Evolutionary conservation across 352 stramenopile genomes (phyloP).

Genomic region (Globisporangium spiculum): DNA sequence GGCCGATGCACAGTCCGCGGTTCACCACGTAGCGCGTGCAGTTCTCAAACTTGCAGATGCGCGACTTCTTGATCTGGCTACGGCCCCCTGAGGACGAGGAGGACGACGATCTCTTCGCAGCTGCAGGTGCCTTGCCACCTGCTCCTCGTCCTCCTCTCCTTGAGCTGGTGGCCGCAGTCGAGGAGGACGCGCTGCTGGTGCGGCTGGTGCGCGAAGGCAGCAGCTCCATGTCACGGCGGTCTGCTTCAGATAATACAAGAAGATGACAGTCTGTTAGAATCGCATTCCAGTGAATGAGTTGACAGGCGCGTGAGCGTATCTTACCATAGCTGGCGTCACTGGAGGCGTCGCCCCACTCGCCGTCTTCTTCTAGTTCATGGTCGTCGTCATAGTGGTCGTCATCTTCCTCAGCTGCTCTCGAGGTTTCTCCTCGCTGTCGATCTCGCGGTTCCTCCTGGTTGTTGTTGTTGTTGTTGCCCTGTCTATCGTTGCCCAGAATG

Average conservation of each 20-base stretch:
- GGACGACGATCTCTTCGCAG: background rate
- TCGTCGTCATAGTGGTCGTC: slow-evolving; percentile 3
- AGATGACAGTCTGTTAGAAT: background rate
- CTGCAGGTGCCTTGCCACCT: slow-evolving; percentile 2
- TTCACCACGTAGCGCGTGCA: slow-evolving; percentile 78
- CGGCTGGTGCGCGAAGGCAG: background rate
- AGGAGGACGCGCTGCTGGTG: background rate
- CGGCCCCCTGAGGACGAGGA: background rate
- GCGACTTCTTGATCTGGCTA: slow-evolving; percentile 52
- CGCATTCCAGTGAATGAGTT: background rate
- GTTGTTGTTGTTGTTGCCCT: background rate
- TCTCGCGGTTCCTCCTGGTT: background rate
- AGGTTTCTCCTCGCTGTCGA: background rate
- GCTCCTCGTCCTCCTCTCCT: background rate
- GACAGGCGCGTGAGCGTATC: background rate
- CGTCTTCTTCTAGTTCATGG: slow-evolving; percentile 7
- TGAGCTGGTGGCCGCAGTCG: background rate
- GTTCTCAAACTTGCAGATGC: slow-evolving; percentile 73
- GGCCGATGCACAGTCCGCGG: slow-evolving; percentile 70
- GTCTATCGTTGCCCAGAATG: slow-evolving; percentile 22
- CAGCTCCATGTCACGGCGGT: background rate
- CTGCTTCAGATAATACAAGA: background rate
- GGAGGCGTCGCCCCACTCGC: slow-evolving; percentile 20
- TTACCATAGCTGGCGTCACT: slow-evolving; percentile 30
- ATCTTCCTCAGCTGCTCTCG: background rate